phyloP scores from a whole-genome alignment of 768 basidiomycete species.

The Gautieria morchelliformis region DNA sequence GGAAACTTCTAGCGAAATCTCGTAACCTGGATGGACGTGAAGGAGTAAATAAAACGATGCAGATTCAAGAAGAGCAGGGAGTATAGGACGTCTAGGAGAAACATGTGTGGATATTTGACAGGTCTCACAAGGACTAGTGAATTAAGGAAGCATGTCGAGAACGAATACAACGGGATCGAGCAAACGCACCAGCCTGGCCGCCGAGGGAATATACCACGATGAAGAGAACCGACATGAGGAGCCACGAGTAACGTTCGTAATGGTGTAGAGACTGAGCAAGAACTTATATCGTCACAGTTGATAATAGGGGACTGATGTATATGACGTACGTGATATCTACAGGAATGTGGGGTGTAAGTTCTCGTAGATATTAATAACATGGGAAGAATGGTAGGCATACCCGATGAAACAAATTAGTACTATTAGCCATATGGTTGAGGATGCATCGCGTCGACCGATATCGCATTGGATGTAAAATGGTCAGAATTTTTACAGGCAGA shows the following conservation, averaged over 20 bases:
- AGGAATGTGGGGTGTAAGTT: neutral
- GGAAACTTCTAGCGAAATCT: slow-evolving; percentile 24
- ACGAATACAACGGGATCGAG: no score
- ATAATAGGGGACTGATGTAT: no score
- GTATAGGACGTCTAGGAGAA: no score
- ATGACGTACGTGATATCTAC: neutral
- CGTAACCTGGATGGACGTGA: neutral
- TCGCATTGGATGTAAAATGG: no score
- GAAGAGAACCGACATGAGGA: slow-evolving; percentile 19
- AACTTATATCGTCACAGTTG: no score
- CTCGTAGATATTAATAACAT: slow-evolving; percentile 5
- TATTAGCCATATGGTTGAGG: neutral
- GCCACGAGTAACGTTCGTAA: slow-evolving; percentile 52
- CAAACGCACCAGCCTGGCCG: slow-evolving; percentile 1
- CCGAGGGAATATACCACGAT: neutral
- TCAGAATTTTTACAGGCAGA: no score
- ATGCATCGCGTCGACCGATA: no score
- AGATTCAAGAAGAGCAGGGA: neutral
- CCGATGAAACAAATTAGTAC: slow-evolving; percentile 3
- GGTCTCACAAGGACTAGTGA: no score
- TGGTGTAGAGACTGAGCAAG: slow-evolving; percentile 24
- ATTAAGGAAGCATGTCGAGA: no score
- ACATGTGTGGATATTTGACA: no score
- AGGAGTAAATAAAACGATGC: neutral
- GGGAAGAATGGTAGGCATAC: slow-evolving; percentile 6